These are phyloP conservation scores for Hypoxylon rubiginosum DNA, from an alignment of 2,329 filamentous ascomycete genomes.

Conservation along the genomic window DNA sequence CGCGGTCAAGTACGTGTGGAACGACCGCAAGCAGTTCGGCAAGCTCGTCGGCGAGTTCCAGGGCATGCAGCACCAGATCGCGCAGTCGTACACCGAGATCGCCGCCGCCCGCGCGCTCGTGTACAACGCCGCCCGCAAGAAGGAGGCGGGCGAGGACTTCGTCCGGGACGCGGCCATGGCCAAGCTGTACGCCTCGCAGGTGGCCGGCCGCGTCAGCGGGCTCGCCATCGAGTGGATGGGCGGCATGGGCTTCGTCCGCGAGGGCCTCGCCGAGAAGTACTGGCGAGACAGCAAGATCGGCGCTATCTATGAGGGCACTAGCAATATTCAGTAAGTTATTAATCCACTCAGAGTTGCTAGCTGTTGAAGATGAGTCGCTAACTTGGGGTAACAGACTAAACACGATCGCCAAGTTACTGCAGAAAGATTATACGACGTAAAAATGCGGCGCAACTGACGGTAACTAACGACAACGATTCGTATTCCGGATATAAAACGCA, in stretches of 20 bases:
- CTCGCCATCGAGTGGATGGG: conserved; percentile 99
- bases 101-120: conserved; percentile 90
- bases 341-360: not conserved
- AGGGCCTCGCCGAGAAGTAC: conserved; percentile 97
- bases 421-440: conserved; percentile 70
- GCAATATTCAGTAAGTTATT: conserved; percentile 75
- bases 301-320: conserved; percentile 95
- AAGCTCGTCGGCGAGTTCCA: conserved; percentile 96
- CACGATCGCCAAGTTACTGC: conserved; percentile 73
- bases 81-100: conserved; percentile 95
- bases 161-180: conserved; percentile 98
- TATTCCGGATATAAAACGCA: not conserved
- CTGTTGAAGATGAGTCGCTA: conserved; percentile 33
- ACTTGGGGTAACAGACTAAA: conserved; percentile 62
- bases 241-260: conserved; percentile 97
- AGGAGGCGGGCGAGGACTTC: conserved; percentile 97
- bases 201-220: conserved; percentile 87
- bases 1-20: conserved; percentile 95
- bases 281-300: conserved; percentile 99
- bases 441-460: not conserved
- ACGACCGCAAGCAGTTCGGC: conserved; percentile 97
- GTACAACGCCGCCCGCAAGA: conserved; percentile 96
- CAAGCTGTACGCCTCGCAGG: conserved; percentile 93
- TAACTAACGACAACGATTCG: conserved; percentile 1
- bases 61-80: conserved; percentile 99